Evolutionary conservation across 1,139 yeast species (phyloP), one percentile per base, ranked within the genome.

Genomic region (Eremothecium gossypii): DNA sequence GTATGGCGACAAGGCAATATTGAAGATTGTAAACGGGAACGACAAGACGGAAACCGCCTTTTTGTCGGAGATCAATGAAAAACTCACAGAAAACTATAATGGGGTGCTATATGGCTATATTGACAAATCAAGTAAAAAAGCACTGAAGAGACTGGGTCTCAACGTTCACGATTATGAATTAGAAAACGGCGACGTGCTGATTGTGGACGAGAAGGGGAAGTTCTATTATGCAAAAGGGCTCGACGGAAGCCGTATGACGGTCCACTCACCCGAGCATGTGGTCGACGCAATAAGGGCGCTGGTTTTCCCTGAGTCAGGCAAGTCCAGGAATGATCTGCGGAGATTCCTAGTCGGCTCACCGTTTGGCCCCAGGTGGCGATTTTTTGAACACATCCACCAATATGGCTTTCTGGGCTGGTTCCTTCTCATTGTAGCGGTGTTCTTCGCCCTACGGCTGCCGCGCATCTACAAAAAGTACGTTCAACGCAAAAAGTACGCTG

Each of bases 71-170:
- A 32, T 32, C n/a, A 14, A 12, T 10, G 35, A 32, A 11, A 32
- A 32, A 12, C 13, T 29, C 13, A 29, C 11, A 3, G 55, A 66
- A 58, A 50, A 54, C 37, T 65, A 67, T 31, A 67, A 73, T 47
- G 70, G 70, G 27, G 68, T 75, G 1, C 57, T 71, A 11, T 66
- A 75, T 41, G 73, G 77, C 1, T 79, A 69, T 49, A 49, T 79
- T 11, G 85, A 82, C 55, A 57, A 68, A 1, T 63, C 66, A 27
- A 53, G 67, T 33, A 53, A 61, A 1, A 51, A 59, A 1, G 50
- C 69, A 8, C 57, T 75, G 8, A 46, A 56, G 2, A 50, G 58
- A 2, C 47, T 63, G 10, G 76, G 76, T 0, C 70, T 80, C 72
- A 65, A 67, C 11, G 55, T 67, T 36, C 52, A 69, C 39, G 57